Evolutionary conservation across 768 basidiomycete genomes (phyloP).

Genomic region (Trametes coccinea): DNA sequence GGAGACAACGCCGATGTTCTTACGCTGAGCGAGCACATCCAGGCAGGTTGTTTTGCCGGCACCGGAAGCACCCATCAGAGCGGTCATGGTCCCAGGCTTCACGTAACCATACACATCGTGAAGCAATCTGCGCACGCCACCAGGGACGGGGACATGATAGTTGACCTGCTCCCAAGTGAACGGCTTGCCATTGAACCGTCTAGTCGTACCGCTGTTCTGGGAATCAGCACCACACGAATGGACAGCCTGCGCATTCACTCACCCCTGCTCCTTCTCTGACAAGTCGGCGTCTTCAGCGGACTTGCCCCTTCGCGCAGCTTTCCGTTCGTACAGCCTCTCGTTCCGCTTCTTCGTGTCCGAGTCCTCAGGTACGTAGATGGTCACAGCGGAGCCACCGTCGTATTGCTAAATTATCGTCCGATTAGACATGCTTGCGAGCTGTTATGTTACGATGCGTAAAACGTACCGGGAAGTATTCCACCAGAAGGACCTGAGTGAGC

Average conservation of each 20-base stretch:
- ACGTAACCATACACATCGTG: conserved; percentile 81
- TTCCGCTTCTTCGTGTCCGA: conserved; percentile 56
- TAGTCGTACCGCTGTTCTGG: neutral
- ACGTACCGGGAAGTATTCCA: conserved; percentile 66
- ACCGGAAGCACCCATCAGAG: conserved; percentile 85
- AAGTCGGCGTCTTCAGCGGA: conserved; percentile 11
- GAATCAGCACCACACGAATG: neutral
- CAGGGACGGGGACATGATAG: conserved; percentile 72
- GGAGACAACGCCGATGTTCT: conserved; percentile 65
- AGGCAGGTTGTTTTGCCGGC: conserved; percentile 79
- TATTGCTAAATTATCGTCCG: conserved; percentile 42
- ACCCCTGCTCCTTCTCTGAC: conserved; percentile 23
- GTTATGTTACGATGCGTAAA: conserved; percentile 8
- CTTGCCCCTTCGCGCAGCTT: conserved; percentile 33
- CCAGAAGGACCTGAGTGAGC: conserved; percentile 61
- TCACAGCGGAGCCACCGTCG: conserved; percentile 47
- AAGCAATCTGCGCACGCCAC: conserved; percentile 60
- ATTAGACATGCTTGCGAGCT: neutral
- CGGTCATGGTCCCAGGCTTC: conserved; percentile 85
- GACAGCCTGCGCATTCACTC: neutral
- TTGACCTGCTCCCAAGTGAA: conserved; percentile 85
- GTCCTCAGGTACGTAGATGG: conserved; percentile 62
- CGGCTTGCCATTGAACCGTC: conserved; percentile 41
- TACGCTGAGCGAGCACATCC: conserved; percentile 71
- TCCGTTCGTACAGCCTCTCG: conserved; percentile 51